phyloP scores from a whole-genome alignment of 148 eudicot species.

The Fagopyrum homotropicum region DNA sequence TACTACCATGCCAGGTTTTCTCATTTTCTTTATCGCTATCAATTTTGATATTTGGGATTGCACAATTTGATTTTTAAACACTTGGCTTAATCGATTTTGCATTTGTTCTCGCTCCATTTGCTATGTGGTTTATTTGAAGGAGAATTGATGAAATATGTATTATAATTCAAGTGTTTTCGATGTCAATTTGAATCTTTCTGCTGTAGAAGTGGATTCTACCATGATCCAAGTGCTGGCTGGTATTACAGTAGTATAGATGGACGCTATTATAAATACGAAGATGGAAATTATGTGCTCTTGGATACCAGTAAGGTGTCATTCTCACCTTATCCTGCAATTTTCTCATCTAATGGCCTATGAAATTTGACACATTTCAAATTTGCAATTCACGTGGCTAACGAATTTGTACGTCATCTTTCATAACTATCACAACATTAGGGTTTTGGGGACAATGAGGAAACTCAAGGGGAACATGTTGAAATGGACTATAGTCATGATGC shows the following conservation, averaged over 20 bases:
- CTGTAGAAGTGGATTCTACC: constrained; percentile 95
- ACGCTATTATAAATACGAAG: constrained; percentile 76
- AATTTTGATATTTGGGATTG: background rate
- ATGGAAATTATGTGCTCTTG: constrained; percentile 71
- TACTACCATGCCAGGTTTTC: constrained; percentile 71
- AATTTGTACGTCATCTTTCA: background rate
- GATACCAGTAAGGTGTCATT: constrained; percentile 45
- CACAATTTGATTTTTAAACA: background rate
- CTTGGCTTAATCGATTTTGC: background rate
- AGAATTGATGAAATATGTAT: background rate
- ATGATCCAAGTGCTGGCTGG: constrained; percentile 88
- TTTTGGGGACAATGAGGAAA: background rate
- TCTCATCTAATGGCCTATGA: background rate
- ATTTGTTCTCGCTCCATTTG: background rate
- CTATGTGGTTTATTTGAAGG: background rate
- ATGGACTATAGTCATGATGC: constrained; percentile 7
- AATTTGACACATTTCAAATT: background rate
- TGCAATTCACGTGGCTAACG: background rate
- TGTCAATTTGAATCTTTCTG: background rate
- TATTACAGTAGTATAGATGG: constrained; percentile 83
- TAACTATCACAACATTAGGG: constrained; percentile 21
- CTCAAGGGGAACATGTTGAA: background rate
- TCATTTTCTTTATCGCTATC: background rate
- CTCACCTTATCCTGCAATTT: background rate
- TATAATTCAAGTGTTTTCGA: background rate